These are phyloP conservation scores for Pleurozium schreberi DNA, from an alignment of 225 moss, liverwort and hornwort genomes.

Conservation along the genomic window DNA sequence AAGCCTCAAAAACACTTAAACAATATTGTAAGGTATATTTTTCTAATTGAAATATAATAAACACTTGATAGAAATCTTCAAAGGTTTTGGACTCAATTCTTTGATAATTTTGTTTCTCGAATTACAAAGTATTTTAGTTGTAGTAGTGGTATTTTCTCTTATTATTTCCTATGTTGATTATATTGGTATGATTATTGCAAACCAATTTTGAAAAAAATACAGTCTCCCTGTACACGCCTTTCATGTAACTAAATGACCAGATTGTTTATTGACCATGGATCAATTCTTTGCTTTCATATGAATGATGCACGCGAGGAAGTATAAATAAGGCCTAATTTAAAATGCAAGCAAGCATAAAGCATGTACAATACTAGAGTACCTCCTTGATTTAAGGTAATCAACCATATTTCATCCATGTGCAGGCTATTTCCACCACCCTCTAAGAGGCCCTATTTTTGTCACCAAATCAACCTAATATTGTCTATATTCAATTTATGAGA, in stretches of 20 bases:
- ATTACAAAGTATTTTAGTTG: background rate
- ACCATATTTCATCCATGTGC: fast-evolving
- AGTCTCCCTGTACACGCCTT: background rate
- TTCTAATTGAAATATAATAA: background rate
- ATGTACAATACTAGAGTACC: too few relatives aligned
- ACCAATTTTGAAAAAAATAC: too few relatives aligned
- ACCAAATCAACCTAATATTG: background rate
- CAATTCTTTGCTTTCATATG: background rate
- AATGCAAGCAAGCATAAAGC: background rate
- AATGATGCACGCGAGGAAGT: background rate
- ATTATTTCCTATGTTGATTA: background rate
- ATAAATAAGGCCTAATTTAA: background rate
- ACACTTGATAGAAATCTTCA: background rate
- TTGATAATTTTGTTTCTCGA: background rate
- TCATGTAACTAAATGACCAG: background rate
- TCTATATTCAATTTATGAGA: background rate
- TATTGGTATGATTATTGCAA: background rate
- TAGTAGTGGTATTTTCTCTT: background rate
- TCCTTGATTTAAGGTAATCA: background rate
- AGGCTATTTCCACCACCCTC: background rate
- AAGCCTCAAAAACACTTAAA: background rate
- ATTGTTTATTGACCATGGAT: background rate
- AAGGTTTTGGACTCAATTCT: background rate
- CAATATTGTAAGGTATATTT: background rate
- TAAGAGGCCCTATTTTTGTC: background rate